These are phyloP conservation scores for Trichothecium roseum DNA, from an alignment of 2,329 filamentous ascomycete genomes.

Conservation along the genomic window DNA sequence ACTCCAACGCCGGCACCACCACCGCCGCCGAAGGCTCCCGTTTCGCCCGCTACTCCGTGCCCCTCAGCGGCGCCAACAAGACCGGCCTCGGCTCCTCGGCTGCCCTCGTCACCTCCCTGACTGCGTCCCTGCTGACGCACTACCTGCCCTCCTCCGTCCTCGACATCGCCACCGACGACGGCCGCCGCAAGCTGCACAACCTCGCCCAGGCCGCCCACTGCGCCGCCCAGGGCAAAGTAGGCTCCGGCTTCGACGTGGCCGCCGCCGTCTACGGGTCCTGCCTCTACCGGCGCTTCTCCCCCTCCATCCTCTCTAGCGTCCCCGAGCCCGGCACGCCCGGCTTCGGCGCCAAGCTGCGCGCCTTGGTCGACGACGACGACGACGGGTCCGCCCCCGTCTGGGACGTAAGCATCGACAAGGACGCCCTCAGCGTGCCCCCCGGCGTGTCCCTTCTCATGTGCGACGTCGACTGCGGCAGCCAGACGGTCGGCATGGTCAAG, in stretches of 20 bases:
- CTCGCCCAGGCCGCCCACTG: constrained; percentile 90
- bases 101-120: constrained; percentile 82
- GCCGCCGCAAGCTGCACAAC: constrained; percentile 67
- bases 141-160: constrained; percentile 53
- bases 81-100: constrained; percentile 93
- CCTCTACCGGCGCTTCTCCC: constrained; percentile 86
- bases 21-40: constrained; percentile 29
- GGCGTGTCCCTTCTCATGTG: constrained; percentile 82
- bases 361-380: constrained; percentile 51
- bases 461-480: constrained; percentile 87
- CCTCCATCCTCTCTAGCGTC: constrained; percentile 55
- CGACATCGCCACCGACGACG: constrained; percentile 41
- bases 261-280: constrained; percentile 88
- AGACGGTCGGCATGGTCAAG: constrained; percentile 95
- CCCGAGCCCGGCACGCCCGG: constrained; percentile 55
- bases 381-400: too few species aligned
- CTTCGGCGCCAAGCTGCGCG: constrained; percentile 56
- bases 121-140: constrained; percentile 64
- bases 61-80: constrained; percentile 75
- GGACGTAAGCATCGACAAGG: constrained; percentile 70
- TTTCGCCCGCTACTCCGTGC: constrained; percentile 71
- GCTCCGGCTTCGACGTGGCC: constrained; percentile 91
- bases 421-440: constrained; percentile 57
- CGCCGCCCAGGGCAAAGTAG: constrained; percentile 92
- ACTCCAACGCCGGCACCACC: constrained; percentile 48